phyloP scores from a whole-genome alignment of 129 eudicot species.

The Sambucus nigra region DNA sequence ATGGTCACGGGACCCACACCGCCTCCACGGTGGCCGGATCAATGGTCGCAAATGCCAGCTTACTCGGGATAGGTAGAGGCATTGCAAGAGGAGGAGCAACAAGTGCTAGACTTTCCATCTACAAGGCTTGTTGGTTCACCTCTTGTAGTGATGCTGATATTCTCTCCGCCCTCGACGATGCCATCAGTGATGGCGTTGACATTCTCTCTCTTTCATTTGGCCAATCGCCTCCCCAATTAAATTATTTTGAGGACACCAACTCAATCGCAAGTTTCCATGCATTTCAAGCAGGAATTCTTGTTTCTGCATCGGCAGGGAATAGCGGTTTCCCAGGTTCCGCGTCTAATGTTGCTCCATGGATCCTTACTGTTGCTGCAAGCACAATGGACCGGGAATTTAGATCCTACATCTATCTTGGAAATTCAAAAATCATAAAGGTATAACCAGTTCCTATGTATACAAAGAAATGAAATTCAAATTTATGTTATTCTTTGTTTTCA shows the following conservation, averaged over 20 bases:
- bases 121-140: slow-evolving; percentile 62
- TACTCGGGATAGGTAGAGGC: slow-evolving; percentile 44
- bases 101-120: slow-evolving; percentile 55
- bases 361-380: slow-evolving; percentile 68
- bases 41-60: slow-evolving; percentile 27
- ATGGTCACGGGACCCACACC: slow-evolving; percentile 62
- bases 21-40: slow-evolving; percentile 72
- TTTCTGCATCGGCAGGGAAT: slow-evolving; percentile 60
- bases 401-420: slow-evolving; percentile 38
- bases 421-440: slow-evolving; percentile 29
- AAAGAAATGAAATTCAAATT: background rate
- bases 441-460: background rate
- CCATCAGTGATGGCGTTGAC: slow-evolving; percentile 56
- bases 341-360: slow-evolving; percentile 66
- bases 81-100: slow-evolving; percentile 63
- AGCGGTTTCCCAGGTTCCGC: slow-evolving; percentile 32
- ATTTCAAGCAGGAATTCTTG: slow-evolving; percentile 45
- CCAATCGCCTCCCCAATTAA: slow-evolving; percentile 29
- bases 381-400: slow-evolving; percentile 47
- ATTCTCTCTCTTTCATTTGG: slow-evolving; percentile 58
- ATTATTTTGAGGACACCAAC: slow-evolving; percentile 27
- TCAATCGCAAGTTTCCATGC: slow-evolving; percentile 60
- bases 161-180: slow-evolving; percentile 57
- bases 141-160: slow-evolving; percentile 51
- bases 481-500: slow-evolving; percentile 12